phyloP scores from a whole-genome alignment of 2,329 filamentous ascomycete genomes.

The Hymenotorrendiella dingleyae region DNA sequence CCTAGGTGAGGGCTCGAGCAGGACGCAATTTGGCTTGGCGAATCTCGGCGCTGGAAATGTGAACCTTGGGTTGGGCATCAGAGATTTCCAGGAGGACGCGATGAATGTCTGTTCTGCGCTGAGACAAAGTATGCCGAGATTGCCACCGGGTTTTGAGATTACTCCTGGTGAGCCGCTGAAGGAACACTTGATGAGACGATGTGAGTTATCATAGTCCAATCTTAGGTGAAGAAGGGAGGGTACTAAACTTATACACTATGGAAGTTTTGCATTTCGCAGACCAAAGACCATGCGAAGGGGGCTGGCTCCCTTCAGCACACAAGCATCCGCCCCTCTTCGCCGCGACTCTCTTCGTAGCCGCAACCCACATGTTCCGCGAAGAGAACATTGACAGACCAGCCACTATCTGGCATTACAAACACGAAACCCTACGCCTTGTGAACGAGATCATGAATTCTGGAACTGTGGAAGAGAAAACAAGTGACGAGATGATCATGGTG shows the following conservation, averaged over 20 bases:
- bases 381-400: conserved; percentile 8
- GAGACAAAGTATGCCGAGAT: too few species aligned
- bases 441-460: conserved; percentile 16
- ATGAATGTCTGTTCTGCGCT: too few species aligned
- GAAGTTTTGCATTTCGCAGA: too few species aligned
- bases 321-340: conserved; percentile 19
- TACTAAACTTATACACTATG: too few species aligned
- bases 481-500: conserved; percentile 21
- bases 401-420: conserved; percentile 17
- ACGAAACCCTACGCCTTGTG: conserved; percentile 18
- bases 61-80: too few species aligned
- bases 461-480: conserved; percentile 7
- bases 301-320: conserved; percentile 17
- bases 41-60: too few species aligned
- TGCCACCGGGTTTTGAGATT: too few species aligned
- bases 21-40: too few species aligned
- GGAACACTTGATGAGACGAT: conserved; percentile 13
- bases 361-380: conserved; percentile 15
- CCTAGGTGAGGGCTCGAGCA: too few species aligned
- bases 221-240: too few species aligned
- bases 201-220: too few species aligned
- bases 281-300: conserved; percentile 3
- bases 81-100: too few species aligned
- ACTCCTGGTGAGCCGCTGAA: conserved; percentile 13
- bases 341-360: conserved; percentile 18